A percentile compares a stretch with the other conserved stretches of the same genome.
Evolutionary conservation across 2,329 filamentous ascomycete species (phyloP).

Genomic region (Ilyonectria sp.): DNA sequence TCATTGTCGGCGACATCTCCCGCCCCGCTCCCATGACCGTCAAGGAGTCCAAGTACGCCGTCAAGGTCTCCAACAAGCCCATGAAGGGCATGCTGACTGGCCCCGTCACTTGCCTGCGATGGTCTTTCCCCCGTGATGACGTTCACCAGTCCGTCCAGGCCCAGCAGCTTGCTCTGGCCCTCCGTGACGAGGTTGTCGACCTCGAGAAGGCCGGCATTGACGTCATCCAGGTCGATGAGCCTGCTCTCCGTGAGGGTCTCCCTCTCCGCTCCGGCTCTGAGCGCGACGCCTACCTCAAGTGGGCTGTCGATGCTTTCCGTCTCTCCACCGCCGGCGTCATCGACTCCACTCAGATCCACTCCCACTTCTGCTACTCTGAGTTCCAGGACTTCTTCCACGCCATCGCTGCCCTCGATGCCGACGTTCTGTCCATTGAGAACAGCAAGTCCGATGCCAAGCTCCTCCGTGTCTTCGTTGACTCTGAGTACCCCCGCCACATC

Average conservation of each 20-base stretch:
- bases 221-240: constrained; percentile 99
- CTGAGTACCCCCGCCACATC: constrained; percentile 97
- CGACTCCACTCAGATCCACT: constrained; percentile 99
- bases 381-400: constrained; percentile 99
- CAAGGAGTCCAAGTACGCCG: constrained; percentile 99
- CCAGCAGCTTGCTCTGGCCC: constrained; percentile 97
- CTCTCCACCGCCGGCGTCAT: constrained; percentile 93
- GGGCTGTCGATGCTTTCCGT: constrained; percentile 98
- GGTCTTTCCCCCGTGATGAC: constrained; percentile 99
- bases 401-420: constrained; percentile 96
- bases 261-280: constrained; percentile 94
- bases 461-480: constrained; percentile 97
- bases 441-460: constrained; percentile 99
- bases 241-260: constrained; percentile 98
- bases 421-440: constrained; percentile 99
- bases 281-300: constrained; percentile 96
- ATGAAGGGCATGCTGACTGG: constrained; percentile 99
- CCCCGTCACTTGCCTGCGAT: constrained; percentile 97
- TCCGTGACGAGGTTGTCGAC: constrained; percentile 98
- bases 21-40: constrained; percentile 98
- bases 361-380: constrained; percentile 99
- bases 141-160: constrained; percentile 99
- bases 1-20: constrained; percentile 98
- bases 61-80: constrained; percentile 95
- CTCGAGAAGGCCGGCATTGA: constrained; percentile 96